A percentile compares a stretch with the other conserved stretches of the same genome.
Conservation (phyloP, 2,329 filamentous ascomycete species). For the Coniosporium tulheliwenetii region DNA sequence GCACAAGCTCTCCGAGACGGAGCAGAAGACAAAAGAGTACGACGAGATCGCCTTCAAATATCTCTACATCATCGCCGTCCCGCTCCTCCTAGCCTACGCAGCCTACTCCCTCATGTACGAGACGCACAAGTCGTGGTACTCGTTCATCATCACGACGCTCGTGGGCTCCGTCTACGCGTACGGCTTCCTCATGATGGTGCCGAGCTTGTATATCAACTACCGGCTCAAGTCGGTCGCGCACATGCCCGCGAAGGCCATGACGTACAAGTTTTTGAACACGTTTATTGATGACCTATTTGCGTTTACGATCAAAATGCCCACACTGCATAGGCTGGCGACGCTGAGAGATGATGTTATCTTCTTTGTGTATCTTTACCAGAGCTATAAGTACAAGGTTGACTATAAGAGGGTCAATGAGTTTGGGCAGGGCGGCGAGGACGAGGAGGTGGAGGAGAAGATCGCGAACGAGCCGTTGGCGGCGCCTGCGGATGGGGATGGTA, state of each 20-base stretch:
- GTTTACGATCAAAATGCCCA: conserved; percentile 98
- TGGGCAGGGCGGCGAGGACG: conserved; percentile 92
- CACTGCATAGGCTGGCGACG: conserved; percentile 80
- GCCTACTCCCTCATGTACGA: conserved; percentile 86
- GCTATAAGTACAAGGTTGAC: conserved; percentile 83
- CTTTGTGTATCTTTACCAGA: conserved; percentile 93
- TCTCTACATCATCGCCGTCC: conserved; percentile 83
- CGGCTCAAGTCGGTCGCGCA: conserved; percentile 80
- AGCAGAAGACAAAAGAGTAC: conserved; percentile 97
- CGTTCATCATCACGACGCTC: conserved; percentile 84
- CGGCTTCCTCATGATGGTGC: conserved; percentile 98
- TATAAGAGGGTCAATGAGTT: conserved; percentile 93
- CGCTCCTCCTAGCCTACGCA: conserved; percentile 77
- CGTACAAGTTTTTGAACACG: conserved; percentile 95
- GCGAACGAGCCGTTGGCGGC: conserved; percentile 22
- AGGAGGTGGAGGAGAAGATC: conserved; percentile 41
- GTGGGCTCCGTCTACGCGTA: conserved; percentile 96
- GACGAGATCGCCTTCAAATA: conserved; percentile 97
- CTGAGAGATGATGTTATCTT: conserved; percentile 94
- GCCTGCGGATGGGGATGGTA: conserved; percentile 13
- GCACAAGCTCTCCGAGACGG: conserved; percentile 84
- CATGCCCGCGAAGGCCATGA: conserved; percentile 94
- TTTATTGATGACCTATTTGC: conserved; percentile 98
- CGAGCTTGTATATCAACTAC: conserved; percentile 97
- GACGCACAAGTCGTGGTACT: conserved; percentile 95